phyloP scores from a whole-genome alignment of 2,329 filamentous ascomycete species.

The Orbilia brochopaga region DNA sequence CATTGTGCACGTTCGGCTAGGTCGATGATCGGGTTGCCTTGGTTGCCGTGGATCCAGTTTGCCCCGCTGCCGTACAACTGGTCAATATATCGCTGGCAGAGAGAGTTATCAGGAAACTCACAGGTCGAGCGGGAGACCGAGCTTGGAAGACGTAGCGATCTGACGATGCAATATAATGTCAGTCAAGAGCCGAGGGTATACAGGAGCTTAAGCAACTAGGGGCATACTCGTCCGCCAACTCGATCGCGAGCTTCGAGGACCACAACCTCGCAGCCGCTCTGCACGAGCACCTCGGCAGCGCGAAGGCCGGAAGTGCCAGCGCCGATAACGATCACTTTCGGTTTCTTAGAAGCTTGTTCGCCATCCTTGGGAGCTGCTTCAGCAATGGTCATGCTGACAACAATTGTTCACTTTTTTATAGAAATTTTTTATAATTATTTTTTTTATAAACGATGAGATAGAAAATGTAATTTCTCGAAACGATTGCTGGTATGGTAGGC shows the following conservation, averaged over 20 bases:
- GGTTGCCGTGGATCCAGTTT: conserved; percentile 81
- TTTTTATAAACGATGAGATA: too few species aligned
- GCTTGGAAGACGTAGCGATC: conserved; percentile 54
- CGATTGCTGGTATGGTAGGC: background rate
- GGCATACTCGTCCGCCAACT: conserved; percentile 68
- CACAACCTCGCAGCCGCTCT: conserved; percentile 70
- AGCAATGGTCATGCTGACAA: conserved; percentile 29
- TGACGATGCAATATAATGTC: conserved; percentile 61
- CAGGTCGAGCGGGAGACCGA: conserved; percentile 44
- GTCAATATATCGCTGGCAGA: too few species aligned
- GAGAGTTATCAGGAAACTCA: background rate
- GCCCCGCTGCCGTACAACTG: conserved; percentile 63
- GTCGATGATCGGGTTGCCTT: conserved; percentile 72
- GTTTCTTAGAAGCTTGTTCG: conserved; percentile 55
- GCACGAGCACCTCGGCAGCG: conserved; percentile 71
- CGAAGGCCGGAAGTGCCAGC: conserved; percentile 74
- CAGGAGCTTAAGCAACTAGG: too few species aligned
- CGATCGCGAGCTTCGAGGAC: conserved; percentile 72
- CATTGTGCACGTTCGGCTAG: conserved; percentile 69
- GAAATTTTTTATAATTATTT: conserved; percentile 1
- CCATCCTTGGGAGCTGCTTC: conserved; percentile 8
- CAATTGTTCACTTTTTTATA: conserved; percentile 16
- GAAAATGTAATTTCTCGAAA: background rate
- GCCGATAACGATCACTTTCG: conserved; percentile 71
- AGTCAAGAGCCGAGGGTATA: background rate